These are phyloP conservation scores for Pyricularia grisea DNA, from an alignment of 2,329 filamentous ascomycete genomes.

Conservation along the genomic window DNA sequence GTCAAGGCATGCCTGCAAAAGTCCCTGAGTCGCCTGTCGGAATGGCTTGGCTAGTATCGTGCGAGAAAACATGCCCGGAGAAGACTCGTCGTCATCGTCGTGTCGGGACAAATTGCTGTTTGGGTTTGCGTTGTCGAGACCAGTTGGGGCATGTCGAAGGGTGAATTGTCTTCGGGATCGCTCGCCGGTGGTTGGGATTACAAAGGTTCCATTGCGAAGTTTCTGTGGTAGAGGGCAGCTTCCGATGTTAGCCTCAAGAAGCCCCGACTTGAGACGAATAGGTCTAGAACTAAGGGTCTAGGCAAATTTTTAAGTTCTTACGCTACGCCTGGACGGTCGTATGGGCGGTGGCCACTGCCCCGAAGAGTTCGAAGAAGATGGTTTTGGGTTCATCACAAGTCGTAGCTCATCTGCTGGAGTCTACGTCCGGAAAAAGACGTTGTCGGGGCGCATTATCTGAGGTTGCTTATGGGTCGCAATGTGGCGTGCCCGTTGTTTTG, in stretches of 20 bases:
- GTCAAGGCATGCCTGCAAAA: constrained; percentile 25
- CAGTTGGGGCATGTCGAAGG: constrained; percentile 44
- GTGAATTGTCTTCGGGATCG: constrained; percentile 73
- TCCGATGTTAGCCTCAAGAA: constrained; percentile 1
- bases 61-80: constrained; percentile 22
- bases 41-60: constrained; percentile 25
- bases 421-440: background rate
- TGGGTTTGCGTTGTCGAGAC: constrained; percentile 13
- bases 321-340: constrained; percentile 35
- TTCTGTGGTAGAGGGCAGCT: constrained; percentile 35
- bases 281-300: background rate
- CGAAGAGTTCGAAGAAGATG: constrained; percentile 8
- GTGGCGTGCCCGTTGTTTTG: background rate
- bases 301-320: constrained; percentile 17
- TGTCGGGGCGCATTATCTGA: background rate
- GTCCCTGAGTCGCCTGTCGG: constrained; percentile 23
- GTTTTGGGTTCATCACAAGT: constrained; percentile 21
- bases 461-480: background rate
- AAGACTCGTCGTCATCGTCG: constrained; percentile 20
- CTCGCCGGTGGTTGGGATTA: constrained; percentile 79
- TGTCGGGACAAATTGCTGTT: constrained; percentile 20
- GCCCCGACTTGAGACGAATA: background rate
- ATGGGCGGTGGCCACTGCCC: constrained; percentile 31
- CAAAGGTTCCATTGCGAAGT: constrained; percentile 77
- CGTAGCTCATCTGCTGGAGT: constrained; percentile 2